A percentile compares a stretch with the other conserved stretches of the same genome.
These are phyloP conservation scores for Russula ochroleuca DNA, from an alignment of 768 basidiomycete species.

Conservation along the genomic window DNA sequence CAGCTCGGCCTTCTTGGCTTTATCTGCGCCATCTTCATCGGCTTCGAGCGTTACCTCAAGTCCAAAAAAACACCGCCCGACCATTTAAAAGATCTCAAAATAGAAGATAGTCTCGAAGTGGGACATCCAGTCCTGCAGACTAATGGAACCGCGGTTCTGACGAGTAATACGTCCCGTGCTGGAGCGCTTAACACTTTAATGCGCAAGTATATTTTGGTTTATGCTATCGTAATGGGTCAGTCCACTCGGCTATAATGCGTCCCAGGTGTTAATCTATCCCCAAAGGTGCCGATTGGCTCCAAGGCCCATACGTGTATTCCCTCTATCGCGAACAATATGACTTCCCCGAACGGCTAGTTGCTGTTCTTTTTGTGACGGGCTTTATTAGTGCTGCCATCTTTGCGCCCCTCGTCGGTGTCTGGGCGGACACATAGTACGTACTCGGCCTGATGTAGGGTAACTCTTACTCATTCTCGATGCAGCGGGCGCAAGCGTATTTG, in stretches of 20 bases:
- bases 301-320: conserved; percentile 76
- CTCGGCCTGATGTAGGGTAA: not conserved
- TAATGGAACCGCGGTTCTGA: conserved; percentile 1
- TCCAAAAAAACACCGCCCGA: conserved; percentile 15
- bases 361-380: conserved; percentile 71
- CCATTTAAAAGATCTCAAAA: not conserved
- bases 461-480: conserved; percentile 1
- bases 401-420: conserved; percentile 67
- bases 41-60: conserved; percentile 29
- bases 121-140: conserved; percentile 10
- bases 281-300: conserved; percentile 71
- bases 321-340: conserved; percentile 65
- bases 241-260: not conserved
- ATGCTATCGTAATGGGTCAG: conserved; percentile 24
- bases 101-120: conserved; percentile 19
- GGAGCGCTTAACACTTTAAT: conserved; percentile 22
- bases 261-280: conserved; percentile 1
- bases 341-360: conserved; percentile 60
- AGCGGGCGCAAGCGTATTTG: conserved; percentile 68
- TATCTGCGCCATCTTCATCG: conserved; percentile 26
- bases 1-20: conserved; percentile 31
- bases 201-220: conserved; percentile 27
- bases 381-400: conserved; percentile 66
- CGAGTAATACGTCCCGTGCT: conserved; percentile 4
- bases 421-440: conserved; percentile 72